Evolutionary conservation across 345 rosid species (phyloP).

Genomic region (Eucalyptus pumila): DNA sequence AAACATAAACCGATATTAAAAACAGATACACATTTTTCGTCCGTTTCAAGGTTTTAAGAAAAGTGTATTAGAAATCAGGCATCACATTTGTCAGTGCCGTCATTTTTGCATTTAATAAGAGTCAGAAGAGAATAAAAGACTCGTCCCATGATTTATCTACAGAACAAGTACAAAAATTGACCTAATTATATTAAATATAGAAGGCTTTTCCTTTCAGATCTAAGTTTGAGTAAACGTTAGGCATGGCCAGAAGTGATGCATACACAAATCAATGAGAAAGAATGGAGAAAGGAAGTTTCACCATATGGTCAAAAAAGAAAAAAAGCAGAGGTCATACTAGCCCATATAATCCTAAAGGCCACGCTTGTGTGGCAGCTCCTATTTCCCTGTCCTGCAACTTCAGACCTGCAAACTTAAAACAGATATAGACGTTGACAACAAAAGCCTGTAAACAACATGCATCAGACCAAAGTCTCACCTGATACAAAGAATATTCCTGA

Average conservation of each 20-base stretch:
- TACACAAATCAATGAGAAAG: background rate
- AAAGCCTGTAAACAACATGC: background rate
- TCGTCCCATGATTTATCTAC: background rate
- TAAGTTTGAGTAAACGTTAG: background rate
- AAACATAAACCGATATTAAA: background rate
- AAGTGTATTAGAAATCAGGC: background rate
- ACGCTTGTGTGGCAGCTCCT: background rate
- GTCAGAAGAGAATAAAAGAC: background rate
- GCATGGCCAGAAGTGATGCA: background rate
- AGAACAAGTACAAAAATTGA: background rate
- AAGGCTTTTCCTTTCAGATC: background rate
- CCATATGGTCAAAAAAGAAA: background rate
- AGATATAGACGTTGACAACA: background rate
- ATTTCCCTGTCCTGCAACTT: conserved; percentile 8
- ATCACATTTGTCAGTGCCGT: background rate
- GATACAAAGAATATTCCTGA: conserved; percentile 13
- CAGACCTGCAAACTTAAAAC: background rate
- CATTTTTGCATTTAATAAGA: background rate
- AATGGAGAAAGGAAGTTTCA: background rate
- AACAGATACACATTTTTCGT: background rate
- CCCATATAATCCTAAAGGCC: conserved; percentile 9
- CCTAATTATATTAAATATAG: background rate
- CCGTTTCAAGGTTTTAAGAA: background rate
- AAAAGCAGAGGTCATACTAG: conserved; percentile 2
- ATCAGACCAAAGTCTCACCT: background rate